phyloP scores from a whole-genome alignment of 2,329 filamentous ascomycete genomes.

The Colletotrichum paranaense region DNA sequence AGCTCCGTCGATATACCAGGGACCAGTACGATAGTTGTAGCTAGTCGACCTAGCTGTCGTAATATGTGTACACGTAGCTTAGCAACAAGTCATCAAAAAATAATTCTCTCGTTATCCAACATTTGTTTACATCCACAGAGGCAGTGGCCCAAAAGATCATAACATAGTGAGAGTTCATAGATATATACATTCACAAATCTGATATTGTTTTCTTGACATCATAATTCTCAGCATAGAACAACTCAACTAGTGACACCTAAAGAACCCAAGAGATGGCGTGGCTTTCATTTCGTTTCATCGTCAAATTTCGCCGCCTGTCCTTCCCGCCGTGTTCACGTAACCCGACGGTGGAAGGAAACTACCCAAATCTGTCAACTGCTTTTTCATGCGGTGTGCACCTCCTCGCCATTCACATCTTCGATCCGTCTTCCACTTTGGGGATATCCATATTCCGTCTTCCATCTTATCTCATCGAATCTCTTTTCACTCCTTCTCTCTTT shows the following conservation, averaged over 20 bases:
- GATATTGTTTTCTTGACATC: too few relatives aligned
- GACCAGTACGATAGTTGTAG: too few relatives aligned
- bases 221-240: too few relatives aligned
- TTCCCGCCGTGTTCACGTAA: not conserved
- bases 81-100: not conserved
- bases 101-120: not conserved
- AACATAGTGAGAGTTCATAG: fast-evolving
- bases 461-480: not conserved
- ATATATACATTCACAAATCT: too few relatives aligned
- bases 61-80: not conserved
- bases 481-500: too few relatives aligned
- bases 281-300: not conserved
- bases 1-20: too few relatives aligned
- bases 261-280: not conserved
- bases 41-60: too few relatives aligned
- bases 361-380: not conserved
- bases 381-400: not conserved
- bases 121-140: too few relatives aligned
- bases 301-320: not conserved
- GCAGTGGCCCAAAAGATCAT: too few relatives aligned
- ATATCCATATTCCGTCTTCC: not conserved
- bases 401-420: not conserved
- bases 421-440: not conserved
- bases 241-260: too few relatives aligned
- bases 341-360: too few relatives aligned